phyloP scores from a whole-genome alignment of 1,139 yeast species.

The Pichia sp. region DNA sequence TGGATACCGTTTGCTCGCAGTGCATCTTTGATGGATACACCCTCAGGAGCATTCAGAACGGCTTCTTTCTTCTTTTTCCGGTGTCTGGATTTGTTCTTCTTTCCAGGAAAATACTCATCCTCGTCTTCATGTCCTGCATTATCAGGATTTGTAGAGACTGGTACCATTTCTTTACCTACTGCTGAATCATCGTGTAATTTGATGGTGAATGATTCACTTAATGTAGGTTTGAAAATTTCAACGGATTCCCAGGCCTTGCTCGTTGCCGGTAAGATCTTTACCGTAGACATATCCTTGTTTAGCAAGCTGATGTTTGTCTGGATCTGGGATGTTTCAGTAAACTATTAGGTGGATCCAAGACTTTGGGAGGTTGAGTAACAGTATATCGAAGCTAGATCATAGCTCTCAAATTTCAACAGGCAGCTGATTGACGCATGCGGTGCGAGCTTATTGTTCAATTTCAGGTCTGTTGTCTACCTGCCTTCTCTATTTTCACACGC shows the following conservation, averaged over 20 bases:
- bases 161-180: slow-evolving; percentile 2
- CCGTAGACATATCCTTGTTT: no score
- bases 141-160: background rate
- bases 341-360: no score
- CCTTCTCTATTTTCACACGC: no score
- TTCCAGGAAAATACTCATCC: slow-evolving; percentile 8
- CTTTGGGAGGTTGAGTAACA: no score
- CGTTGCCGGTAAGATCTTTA: no score
- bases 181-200: slow-evolving; percentile 3
- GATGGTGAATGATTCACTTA: background rate
- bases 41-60: slow-evolving; percentile 9
- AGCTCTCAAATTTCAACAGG: no score
- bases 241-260: no score
- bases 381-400: no score
- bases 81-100: slow-evolving; percentile 6
- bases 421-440: no score
- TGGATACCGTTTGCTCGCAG: slow-evolving; percentile 10
- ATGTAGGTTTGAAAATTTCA: background rate
- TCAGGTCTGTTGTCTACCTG: no score
- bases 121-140: background rate
- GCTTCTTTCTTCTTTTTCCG: slow-evolving; percentile 10
- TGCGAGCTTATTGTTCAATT: no score
- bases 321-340: background rate
- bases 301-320: background rate
- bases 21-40: slow-evolving; percentile 6